These are phyloP conservation scores for Bertia moriformis DNA, from an alignment of 2,329 filamentous ascomycete genomes.

Conservation along the genomic window DNA sequence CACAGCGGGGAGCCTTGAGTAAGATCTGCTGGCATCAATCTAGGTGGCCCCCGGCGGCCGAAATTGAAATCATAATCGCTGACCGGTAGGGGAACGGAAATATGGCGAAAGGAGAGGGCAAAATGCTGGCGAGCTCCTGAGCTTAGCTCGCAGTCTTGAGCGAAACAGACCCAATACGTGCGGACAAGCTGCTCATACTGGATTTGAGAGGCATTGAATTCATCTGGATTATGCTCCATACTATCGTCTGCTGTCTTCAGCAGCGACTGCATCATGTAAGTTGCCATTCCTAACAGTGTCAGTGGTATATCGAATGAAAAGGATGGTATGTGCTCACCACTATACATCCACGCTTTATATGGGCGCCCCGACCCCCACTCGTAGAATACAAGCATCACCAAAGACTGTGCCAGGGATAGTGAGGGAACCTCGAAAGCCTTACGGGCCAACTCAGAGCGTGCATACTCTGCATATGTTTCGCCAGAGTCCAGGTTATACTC, in stretches of 20 bases:
- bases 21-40: slow-evolving; percentile 7
- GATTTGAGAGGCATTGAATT: slow-evolving; percentile 14
- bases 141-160: slow-evolving; percentile 19
- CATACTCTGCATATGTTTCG: slow-evolving; percentile 15
- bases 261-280: slow-evolving; percentile 20
- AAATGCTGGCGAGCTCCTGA: slow-evolving; percentile 19
- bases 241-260: slow-evolving; percentile 18
- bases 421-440: slow-evolving; percentile 16
- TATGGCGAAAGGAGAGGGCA: slow-evolving; percentile 17
- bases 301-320: slow-evolving; percentile 1
- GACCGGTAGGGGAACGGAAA: slow-evolving; percentile 17
- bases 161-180: slow-evolving; percentile 20
- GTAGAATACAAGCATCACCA: slow-evolving; percentile 18
- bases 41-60: slow-evolving; percentile 5
- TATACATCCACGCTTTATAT: slow-evolving; percentile 21
- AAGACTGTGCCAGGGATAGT: slow-evolving; percentile 16
- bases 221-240: slow-evolving; percentile 17
- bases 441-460: slow-evolving; percentile 13
- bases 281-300: slow-evolving; percentile 15
- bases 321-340: no score
- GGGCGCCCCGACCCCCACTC: slow-evolving; percentile 18
- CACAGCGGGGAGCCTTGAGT: slow-evolving; percentile 14
- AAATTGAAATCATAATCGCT: slow-evolving; percentile 19
- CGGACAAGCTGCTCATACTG: slow-evolving; percentile 20
- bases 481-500: slow-evolving; percentile 10